phyloP scores from a whole-genome alignment of 2,329 filamentous ascomycete species.

The Scolecobasidium constrictum region DNA sequence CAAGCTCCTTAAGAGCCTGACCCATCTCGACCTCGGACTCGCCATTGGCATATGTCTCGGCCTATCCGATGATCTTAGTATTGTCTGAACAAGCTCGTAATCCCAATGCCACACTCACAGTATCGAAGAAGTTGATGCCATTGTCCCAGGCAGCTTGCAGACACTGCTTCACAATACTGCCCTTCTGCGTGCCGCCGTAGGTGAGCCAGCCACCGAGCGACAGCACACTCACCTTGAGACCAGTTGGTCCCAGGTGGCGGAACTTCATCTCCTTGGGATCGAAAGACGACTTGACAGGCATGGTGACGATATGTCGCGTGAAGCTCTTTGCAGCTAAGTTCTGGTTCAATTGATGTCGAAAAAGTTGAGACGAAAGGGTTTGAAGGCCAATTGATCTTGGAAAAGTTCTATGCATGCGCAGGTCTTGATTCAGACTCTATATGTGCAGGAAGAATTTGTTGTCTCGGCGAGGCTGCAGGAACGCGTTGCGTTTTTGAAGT shows the following conservation, averaged over 20 bases:
- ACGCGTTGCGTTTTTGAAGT: too few relatives aligned
- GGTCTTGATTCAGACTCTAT: too few relatives aligned
- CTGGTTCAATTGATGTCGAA: neutral
- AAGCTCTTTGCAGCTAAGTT: too few relatives aligned
- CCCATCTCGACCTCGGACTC: constrained; percentile 49
- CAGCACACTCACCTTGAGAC: constrained; percentile 40
- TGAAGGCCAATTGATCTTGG: too few relatives aligned
- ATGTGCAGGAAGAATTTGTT: too few relatives aligned
- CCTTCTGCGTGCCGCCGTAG: constrained; percentile 39
- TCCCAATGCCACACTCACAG: constrained; percentile 13
- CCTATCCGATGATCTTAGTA: constrained; percentile 27
- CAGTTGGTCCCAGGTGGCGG: constrained; percentile 34
- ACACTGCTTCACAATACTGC: constrained; percentile 39
- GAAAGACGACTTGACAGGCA: constrained; percentile 24
- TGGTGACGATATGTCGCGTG: constrained; percentile 4
- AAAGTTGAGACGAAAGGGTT: neutral
- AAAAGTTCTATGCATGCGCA: too few relatives aligned
- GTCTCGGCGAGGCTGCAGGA: too few relatives aligned
- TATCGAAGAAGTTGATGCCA: constrained; percentile 41
- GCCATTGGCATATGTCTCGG: constrained; percentile 8
- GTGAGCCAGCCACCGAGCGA: constrained; percentile 38
- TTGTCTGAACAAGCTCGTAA: neutral
- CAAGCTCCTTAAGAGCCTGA: constrained; percentile 34
- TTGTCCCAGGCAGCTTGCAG: constrained; percentile 38
- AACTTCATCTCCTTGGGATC: constrained; percentile 39